Conservation (phyloP, 257 asterid species). For the Primulina huaijiensis region DNA sequence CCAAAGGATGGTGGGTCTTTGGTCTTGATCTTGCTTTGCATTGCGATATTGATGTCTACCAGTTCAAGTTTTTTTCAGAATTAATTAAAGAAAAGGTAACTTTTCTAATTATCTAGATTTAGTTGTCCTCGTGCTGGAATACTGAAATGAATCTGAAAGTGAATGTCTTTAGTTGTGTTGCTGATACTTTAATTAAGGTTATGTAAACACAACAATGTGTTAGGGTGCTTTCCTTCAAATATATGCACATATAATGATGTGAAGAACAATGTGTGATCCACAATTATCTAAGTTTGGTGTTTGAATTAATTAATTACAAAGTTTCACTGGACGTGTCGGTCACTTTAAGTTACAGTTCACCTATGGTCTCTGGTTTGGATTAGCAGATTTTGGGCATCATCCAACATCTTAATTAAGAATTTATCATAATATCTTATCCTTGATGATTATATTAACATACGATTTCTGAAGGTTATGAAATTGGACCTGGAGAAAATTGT, state of each 20-base stretch:
- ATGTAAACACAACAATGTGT: neutral
- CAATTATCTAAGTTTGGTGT: no score
- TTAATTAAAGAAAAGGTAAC: constrained; percentile 79
- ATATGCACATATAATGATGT: no score
- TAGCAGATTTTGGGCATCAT: neutral
- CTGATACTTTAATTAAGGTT: neutral
- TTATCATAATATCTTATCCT: no score
- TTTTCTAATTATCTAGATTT: constrained; percentile 15
- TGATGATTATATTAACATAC: neutral
- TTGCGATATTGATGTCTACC: constrained; percentile 87
- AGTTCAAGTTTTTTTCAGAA: constrained; percentile 90
- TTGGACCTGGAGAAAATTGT: no score
- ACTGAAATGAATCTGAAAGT: constrained; percentile 4
- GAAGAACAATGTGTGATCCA: no score
- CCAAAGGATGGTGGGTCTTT: constrained; percentile 98
- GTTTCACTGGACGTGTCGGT: neutral
- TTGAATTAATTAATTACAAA: no score
- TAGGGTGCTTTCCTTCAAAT: neutral
- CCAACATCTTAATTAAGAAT: neutral
- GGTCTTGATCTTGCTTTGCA: constrained; percentile 98
- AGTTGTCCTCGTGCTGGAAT: constrained; percentile 2
- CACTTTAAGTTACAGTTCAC: neutral
- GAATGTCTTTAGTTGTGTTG: neutral
- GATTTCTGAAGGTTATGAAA: neutral
- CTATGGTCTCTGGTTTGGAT: neutral